Conservation (phyloP, 164 flowering plant species). For the Liquidambar formosana region DNA sequence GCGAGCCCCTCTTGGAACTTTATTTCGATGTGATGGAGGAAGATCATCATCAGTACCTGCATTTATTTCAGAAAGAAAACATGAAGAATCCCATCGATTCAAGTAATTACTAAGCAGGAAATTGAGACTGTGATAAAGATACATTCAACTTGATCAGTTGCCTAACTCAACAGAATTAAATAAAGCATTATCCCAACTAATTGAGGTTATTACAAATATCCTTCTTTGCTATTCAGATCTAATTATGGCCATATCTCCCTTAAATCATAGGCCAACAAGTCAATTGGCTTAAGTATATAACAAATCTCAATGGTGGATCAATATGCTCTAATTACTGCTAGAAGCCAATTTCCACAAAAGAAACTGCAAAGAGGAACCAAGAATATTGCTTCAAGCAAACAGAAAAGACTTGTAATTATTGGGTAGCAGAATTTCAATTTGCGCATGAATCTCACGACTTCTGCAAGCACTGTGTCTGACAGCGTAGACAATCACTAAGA, state of each 20-base stretch:
- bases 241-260: not conserved
- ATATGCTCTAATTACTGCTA: not conserved
- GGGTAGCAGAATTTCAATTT: not conserved
- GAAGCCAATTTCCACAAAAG: not conserved
- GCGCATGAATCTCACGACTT: not conserved
- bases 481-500: not conserved
- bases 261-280: not conserved
- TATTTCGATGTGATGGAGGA: slow-evolving; percentile 36
- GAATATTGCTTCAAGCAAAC: not conserved
- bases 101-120: not conserved
- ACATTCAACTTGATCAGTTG: not conserved
- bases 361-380: not conserved
- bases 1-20: slow-evolving; percentile 24
- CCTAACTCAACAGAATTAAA: not conserved
- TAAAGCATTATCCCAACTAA: not conserved
- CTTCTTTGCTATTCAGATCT: not conserved
- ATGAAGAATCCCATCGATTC: not conserved
- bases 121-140: not conserved
- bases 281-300: not conserved
- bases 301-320: not conserved
- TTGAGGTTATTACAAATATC: not conserved
- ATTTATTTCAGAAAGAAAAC: slow-evolving; percentile 9
- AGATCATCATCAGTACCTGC: slow-evolving; percentile 54
- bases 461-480: not conserved
- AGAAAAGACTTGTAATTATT: not conserved